Base-by-base conservation (phyloP, 306 rosid genomes). In the Senna tora region DNA sequence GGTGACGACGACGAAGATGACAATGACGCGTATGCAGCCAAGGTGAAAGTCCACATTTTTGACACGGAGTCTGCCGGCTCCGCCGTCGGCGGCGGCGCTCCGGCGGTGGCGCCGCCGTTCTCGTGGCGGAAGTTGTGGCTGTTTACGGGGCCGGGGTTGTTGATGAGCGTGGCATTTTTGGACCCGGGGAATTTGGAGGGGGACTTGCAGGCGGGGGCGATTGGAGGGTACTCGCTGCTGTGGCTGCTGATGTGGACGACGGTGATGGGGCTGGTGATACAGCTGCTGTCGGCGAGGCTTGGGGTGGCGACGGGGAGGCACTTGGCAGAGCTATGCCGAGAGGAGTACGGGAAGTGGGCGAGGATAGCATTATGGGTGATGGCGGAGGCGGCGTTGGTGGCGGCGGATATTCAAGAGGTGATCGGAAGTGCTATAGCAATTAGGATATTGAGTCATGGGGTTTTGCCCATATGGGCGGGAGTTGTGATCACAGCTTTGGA, bases 381-480 rank as follows among this genome's bases (percentile, higher is more conserved):
- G 81, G 90, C 96, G 39, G 96, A 89, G 85, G 2, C 83, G 80
- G 92, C 96, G 17, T 57, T 89, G 79, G 84, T 89, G 66, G 96
- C 88, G 16, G 96, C 96, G 43, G 96, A 89, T 75, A 89, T 89
- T 75, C 92, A 89, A 56, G 96, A 89, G 83, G 96, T 89, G 15
- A 89, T 89, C 70, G 96, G 96, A 1, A 89, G 96, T 79, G 96
- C 96, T 61, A 89, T 89, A 81, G 96, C 96, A 61, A 58, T 89
- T 7, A 89, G 77, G 84, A 89, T 89, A 67, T 85, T 89, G 12
- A 89, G 92, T 65, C 84, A 81, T 77, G 92, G 96, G 2, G 0
- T 89, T 62, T 56, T 89, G 73, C 92, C 96, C 17, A 88, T 89
- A 57, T 89, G 96, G 96, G 92, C 84, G 20, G 96, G 96, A 69